These are phyloP conservation scores for Pythium coloratum DNA, from an alignment of 352 stramenopile genomes.

Conservation along the genomic window DNA sequence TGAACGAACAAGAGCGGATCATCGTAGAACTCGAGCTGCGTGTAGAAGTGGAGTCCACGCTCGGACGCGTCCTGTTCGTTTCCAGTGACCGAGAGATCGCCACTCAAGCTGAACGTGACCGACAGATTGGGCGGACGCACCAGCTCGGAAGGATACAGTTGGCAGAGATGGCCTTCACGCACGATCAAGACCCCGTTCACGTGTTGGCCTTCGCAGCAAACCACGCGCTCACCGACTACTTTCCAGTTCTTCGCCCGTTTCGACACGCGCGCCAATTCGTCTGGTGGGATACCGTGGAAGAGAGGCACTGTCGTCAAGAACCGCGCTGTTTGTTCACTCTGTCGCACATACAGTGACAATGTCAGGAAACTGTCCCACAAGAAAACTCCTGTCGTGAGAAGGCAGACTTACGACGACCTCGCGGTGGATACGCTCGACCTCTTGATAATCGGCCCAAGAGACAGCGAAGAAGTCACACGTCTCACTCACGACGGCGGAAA, in stretches of 20 bases:
- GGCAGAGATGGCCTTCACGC: conserved; percentile 47
- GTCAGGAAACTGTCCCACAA: no score
- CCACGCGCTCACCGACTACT: conserved; percentile 47
- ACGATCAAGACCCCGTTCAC: conserved; percentile 59
- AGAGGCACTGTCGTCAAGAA: conserved; percentile 46
- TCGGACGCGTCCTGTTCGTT: conserved; percentile 22
- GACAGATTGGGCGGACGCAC: conserved; percentile 43
- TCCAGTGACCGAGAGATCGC: conserved; percentile 28
- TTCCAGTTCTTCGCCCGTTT: conserved; percentile 39
- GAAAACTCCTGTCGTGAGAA: neutral
- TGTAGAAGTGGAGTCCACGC: conserved; percentile 48
- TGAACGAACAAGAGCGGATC: conserved; percentile 50
- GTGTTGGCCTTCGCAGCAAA: conserved; percentile 56
- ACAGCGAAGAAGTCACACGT: conserved; percentile 29
- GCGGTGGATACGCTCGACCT: conserved; percentile 24
- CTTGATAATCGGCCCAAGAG: conserved; percentile 18
- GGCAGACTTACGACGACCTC: conserved; percentile 12
- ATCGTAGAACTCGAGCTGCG: conserved; percentile 46
- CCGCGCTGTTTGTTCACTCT: conserved; percentile 26
- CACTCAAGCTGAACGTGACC: conserved; percentile 50
- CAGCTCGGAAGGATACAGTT: conserved; percentile 44
- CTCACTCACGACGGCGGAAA: conserved; percentile 27
- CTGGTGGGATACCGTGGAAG: conserved; percentile 33
- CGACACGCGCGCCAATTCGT: conserved; percentile 29
- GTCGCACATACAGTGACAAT: neutral